Base-by-base conservation (phyloP, 75 land plant genomes). In the Ceratopteris richardii region DNA sequence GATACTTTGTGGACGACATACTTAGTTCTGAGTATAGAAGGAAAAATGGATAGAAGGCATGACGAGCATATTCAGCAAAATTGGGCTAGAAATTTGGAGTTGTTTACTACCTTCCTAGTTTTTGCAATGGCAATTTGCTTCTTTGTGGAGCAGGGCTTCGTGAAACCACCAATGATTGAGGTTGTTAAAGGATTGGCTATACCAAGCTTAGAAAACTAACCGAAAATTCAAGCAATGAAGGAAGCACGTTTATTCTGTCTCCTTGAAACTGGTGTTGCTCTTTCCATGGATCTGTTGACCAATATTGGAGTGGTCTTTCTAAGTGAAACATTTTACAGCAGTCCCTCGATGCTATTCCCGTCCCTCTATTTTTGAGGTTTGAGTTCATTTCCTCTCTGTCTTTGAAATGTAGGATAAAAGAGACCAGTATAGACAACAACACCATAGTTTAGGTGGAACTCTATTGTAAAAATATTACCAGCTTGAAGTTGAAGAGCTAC, bases 261-360 rank as follows among this genome's bases (percentile, higher is more conserved):
- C 6, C 24, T 76, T 12, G 89, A 85, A 63, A 85, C 75, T 51
- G 89, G 80, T 50, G 51, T 85, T 31, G 89, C 89, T 9, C 57
- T 85, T 51, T 73, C 73, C 33, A 51, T 85, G 1, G 74, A 82
- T 12, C 73, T 85, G 33, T 29, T 85, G 4, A 82, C 82, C 58
- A 85, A 85, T n/a, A 73, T 87, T 1, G 69, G 83, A n/a, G 68
- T 87, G 0, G 29, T 82, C 12, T 70, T 80, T 10, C 85, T 87
- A 1, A 64, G 77, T 2, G 92, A 81, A 14, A 57, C 82, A 0
- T 73, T 87, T 13, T 87, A 88, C 51, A 50, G 57, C 2, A 59
- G 52, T 3, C 30, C 29, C 0, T n/a, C n/a, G n/a, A n/a, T n/a
- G n/a, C n/a, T n/a, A n/a, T n/a, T n/a, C n/a, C n/a, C n/a, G n/a